Evolutionary conservation across 352 stramenopile species (phyloP), one percentile per base, ranked within the genome.

Genomic region (Globisporangium viniferum): DNA sequence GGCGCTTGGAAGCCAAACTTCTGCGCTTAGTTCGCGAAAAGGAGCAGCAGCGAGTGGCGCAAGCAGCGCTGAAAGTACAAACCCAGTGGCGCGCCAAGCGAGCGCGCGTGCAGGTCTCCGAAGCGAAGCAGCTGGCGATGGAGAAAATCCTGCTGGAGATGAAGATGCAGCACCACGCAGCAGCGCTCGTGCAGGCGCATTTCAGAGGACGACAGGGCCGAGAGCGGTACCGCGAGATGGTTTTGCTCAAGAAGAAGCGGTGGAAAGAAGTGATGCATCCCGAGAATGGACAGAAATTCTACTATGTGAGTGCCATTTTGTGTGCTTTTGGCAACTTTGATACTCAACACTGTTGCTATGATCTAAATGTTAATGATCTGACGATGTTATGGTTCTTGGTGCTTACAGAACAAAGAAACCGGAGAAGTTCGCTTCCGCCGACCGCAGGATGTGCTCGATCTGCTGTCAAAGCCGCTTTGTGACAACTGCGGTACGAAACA

Each of bases 211-310:
- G 80, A 20, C 71, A 80, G 10, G 91, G 90, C 0, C 80, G 94
- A 5, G 74, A 85, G 62, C 74, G 72, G 39, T 93, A 93, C 55
- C 77, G 69, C 15, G 67, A 80, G 54, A 79, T 75, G 18, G 71
- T 82, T 15, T 36, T 88, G 44, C 69, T 84, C 57, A 91, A 93
- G 64, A 91, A 94, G 64, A 78, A 84, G 46, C 79, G 90, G 27
- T 98, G 95, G 95, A 98, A 98, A 77, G 75, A 92, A 66, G 86
- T 98, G 41, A 74, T 84, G 53, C 88, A 95, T 22, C 78, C 88
- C 5, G 86, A 97, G 55, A 87, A 77, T 20, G 80, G 79, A 5
- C 76, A 83, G 15, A 73, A 68, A 18, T 98, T 98, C 68, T 98
- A 97, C 73, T 98, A 98, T 71, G 87, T 92, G 71, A 46, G 80